Percentiles rank a stretch among this genome's conserved stretches.
Evolutionary conservation across 768 basidiomycete species (phyloP).

Genomic region (Termitomyces titanicus): DNA sequence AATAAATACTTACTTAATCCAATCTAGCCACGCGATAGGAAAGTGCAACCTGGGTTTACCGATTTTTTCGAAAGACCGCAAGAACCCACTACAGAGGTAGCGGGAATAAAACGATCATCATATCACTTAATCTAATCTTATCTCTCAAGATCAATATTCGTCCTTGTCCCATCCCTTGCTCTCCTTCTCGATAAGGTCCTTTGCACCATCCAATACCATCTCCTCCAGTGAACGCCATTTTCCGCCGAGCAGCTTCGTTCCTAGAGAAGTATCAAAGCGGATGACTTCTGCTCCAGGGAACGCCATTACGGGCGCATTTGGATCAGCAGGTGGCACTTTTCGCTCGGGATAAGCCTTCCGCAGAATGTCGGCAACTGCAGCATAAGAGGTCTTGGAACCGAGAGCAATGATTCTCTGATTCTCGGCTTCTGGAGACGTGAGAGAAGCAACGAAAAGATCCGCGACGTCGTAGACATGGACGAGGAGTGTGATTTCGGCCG

Average conservation of each 20-base stretch:
- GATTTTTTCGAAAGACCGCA: too few relatives aligned
- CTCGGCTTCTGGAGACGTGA: slow-evolving; percentile 5
- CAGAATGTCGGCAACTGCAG: slow-evolving; percentile 9
- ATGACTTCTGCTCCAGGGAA: slow-evolving; percentile 12
- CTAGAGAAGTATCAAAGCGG: slow-evolving; percentile 4
- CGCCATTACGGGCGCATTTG: slow-evolving; percentile 5
- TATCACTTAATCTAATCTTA: too few relatives aligned
- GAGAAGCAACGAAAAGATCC: slow-evolving; percentile 9
- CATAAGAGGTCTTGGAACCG: slow-evolving; percentile 5
- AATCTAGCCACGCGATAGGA: too few relatives aligned
- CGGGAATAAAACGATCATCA: too few relatives aligned
- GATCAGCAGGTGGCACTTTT: slow-evolving; percentile 7
- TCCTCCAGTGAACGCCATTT: slow-evolving; percentile 11
- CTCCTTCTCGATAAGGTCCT: slow-evolving; percentile 8
- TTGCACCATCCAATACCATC: slow-evolving; percentile 6
- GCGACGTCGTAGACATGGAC: slow-evolving; percentile 9
- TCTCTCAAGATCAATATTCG: too few relatives aligned
- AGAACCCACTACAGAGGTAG: too few relatives aligned
- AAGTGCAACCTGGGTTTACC: too few relatives aligned
- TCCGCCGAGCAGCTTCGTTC: slow-evolving; percentile 6
- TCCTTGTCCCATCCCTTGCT: slow-evolving; percentile 7
- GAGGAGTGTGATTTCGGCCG: slow-evolving; percentile 5
- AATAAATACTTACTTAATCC: too few relatives aligned
- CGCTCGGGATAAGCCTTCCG: slow-evolving; percentile 9
- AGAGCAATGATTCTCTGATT: slow-evolving; percentile 7